These are phyloP conservation scores for Pseudopithomyces chartarum DNA, from an alignment of 2,329 filamentous ascomycete species.

Conservation along the genomic window DNA sequence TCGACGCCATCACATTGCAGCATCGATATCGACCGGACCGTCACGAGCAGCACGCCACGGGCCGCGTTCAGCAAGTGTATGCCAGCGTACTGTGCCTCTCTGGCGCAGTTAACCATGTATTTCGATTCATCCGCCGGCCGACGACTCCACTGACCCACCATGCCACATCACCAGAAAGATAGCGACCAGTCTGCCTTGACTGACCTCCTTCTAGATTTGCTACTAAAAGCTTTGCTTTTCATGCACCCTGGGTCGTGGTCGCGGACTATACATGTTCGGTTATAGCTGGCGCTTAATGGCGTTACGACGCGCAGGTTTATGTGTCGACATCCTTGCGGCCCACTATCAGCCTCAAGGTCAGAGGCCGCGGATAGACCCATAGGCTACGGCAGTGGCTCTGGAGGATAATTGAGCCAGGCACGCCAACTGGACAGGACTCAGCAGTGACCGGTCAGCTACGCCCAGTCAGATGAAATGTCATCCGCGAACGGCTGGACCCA, in stretches of 20 bases:
- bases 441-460: background rate
- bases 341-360: background rate
- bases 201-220: conserved; percentile 1
- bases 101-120: background rate
- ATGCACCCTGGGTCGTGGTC: background rate
- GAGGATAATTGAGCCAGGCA: background rate
- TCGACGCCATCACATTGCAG: background rate
- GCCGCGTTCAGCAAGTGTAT: background rate
- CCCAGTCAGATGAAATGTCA: background rate
- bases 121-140: conserved; percentile 1
- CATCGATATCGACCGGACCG: background rate
- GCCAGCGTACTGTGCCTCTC: conserved; percentile 8
- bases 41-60: background rate
- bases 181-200: conserved; percentile 2
- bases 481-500: conserved; percentile 14
- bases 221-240: background rate
- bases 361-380: background rate
- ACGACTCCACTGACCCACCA: conserved; percentile 2
- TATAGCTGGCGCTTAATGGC: conserved; percentile 7
- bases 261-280: background rate
- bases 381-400: conserved; percentile 4
- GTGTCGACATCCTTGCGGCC: background rate
- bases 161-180: background rate
- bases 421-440: background rate
- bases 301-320: conserved; percentile 1